A percentile compares a stretch with the other conserved stretches of the same genome.
Evolutionary conservation across 352 stramenopile genomes (phyloP).

Genomic region (Globisporangium spinosum): DNA sequence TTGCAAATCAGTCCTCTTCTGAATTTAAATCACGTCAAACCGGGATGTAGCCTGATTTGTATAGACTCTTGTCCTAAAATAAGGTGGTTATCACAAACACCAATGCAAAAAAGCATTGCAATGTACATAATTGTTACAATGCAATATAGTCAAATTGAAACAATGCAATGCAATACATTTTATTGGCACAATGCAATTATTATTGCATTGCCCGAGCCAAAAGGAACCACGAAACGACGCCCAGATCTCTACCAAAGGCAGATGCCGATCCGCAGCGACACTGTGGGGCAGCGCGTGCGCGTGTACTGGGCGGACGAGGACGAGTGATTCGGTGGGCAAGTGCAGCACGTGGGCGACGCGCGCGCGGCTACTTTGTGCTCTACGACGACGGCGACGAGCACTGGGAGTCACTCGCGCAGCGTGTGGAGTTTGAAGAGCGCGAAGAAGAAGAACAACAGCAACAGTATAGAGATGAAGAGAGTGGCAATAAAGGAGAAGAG

Average conservation of each 20-base stretch:
- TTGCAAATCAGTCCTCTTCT: not conserved
- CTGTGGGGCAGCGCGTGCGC: slow-evolving; percentile 55
- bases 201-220: not conserved
- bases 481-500: not conserved
- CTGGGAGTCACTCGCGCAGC: slow-evolving; percentile 45
- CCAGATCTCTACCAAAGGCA: not conserved
- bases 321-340: slow-evolving; percentile 62
- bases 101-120: not conserved
- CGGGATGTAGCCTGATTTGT: not conserved
- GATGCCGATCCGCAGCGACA: slow-evolving; percentile 9
- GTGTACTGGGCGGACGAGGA: slow-evolving; percentile 74
- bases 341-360: slow-evolving; percentile 35
- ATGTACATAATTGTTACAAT: not conserved
- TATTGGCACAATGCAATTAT: not conserved
- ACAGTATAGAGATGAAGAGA: not conserved
- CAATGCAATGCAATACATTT: not conserved
- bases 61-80: not conserved
- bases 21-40: not conserved
- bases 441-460: not conserved
- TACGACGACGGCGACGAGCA: slow-evolving; percentile 83
- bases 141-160: no score
- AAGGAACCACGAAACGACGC: slow-evolving; percentile 1
- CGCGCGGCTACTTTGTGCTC: slow-evolving; percentile 56
- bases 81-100: no score
- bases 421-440: slow-evolving; percentile 35